phyloP scores from a whole-genome alignment of 768 basidiomycete species.

The Mycena sanguinolenta region DNA sequence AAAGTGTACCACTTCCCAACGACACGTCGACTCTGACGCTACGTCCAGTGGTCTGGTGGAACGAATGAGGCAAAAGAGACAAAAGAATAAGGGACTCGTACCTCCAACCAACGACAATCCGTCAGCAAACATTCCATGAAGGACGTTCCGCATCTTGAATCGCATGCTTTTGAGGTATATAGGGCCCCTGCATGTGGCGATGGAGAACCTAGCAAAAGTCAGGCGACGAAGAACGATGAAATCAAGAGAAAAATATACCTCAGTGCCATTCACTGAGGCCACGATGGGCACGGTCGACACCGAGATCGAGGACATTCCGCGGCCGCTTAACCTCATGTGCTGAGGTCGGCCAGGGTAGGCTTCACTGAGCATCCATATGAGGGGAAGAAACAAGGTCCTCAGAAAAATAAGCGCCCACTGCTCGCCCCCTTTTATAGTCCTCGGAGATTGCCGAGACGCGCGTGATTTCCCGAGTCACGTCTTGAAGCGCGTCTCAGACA shows the following conservation, averaged over 20 bases:
- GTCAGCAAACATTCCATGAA: neutral
- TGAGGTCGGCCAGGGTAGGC: neutral
- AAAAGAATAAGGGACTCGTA: neutral
- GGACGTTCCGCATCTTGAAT: neutral
- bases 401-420: neutral
- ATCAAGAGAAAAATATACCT: constrained; percentile 4
- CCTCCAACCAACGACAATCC: constrained; percentile 21
- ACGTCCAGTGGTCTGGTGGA: neutral
- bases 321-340: neutral
- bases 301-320: neutral
- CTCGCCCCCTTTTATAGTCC: neutral
- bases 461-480: constrained; percentile 26
- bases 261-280: neutral
- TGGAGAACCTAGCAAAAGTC: constrained; percentile 3
- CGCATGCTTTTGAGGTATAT: neutral
- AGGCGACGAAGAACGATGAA: neutral
- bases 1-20: constrained; percentile 4
- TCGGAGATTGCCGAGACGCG: neutral
- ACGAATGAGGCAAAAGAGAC: neutral
- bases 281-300: constrained; percentile 3
- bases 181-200: neutral
- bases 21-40: neutral
- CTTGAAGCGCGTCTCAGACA: constrained; percentile 13
- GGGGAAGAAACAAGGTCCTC: neutral
- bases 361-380: neutral